Evolutionary conservation across 2,329 filamentous ascomycete species (phyloP).

Genomic region (Ophiocordyceps unilateralis): DNA sequence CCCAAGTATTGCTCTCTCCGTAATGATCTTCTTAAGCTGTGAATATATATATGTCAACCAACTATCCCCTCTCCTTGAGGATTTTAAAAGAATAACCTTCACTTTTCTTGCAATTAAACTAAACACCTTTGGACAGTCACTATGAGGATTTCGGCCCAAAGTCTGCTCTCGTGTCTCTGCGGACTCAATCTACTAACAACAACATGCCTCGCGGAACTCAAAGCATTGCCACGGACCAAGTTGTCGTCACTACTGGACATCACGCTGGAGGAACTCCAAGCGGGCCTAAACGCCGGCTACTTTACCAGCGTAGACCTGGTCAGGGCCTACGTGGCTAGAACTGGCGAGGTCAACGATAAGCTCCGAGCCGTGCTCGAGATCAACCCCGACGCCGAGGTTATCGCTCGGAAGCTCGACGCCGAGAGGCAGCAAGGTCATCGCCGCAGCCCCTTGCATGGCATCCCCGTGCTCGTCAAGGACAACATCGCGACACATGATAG

Average conservation of each 20-base stretch:
- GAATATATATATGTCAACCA: too few relatives aligned
- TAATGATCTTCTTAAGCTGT: too few relatives aligned
- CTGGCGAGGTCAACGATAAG: slow-evolving; percentile 11
- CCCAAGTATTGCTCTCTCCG: too few relatives aligned
- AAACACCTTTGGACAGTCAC: too few relatives aligned
- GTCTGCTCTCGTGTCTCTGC: not conserved
- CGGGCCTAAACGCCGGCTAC: not conserved
- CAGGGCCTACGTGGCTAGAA: slow-evolving; percentile 7
- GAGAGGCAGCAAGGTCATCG: slow-evolving; percentile 2
- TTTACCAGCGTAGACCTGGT: not conserved
- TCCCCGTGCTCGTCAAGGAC: slow-evolving; percentile 46
- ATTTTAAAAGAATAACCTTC: too few relatives aligned
- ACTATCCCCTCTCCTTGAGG: too few relatives aligned
- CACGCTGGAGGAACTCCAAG: not conserved
- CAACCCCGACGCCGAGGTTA: slow-evolving; percentile 16
- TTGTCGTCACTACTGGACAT: not conserved
- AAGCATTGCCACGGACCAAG: not conserved
- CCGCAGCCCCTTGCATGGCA: slow-evolving; percentile 36
- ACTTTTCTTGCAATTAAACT: too few relatives aligned
- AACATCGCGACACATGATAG: slow-evolving; percentile 41
- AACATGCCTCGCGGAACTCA: not conserved
- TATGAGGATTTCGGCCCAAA: too few relatives aligned
- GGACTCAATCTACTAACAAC: not conserved
- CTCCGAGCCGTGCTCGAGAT: slow-evolving; percentile 8
- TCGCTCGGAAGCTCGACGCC: slow-evolving; percentile 13